Evolutionary conservation across 1,284 basidiomycete species (phyloP).

Genomic region (Rhodotorula sp.): DNA sequence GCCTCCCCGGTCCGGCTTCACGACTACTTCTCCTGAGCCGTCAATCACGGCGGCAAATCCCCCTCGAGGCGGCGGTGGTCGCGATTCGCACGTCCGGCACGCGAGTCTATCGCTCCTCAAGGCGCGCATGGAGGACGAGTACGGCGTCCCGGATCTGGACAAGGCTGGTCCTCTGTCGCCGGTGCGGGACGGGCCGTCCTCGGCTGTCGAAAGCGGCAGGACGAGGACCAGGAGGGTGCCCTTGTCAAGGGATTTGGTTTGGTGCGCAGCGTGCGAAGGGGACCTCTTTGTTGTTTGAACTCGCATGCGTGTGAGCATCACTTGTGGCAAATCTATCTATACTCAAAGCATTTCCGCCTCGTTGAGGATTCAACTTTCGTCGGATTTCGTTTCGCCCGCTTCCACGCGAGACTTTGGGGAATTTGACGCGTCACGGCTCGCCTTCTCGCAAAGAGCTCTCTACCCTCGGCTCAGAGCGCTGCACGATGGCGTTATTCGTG

Average conservation of each 20-base stretch:
- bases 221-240: conserved; percentile 29
- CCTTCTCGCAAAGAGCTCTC: background rate
- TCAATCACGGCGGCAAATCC: background rate
- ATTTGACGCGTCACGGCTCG: conserved; percentile 1
- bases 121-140: conserved; percentile 42
- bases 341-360: background rate
- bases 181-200: background rate
- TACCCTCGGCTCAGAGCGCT: background rate
- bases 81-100: conserved; percentile 34
- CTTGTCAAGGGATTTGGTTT: conserved; percentile 38
- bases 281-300: conserved; percentile 24
- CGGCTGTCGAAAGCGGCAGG: background rate
- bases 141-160: conserved; percentile 28
- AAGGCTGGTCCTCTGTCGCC: background rate
- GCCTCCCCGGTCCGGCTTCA: background rate
- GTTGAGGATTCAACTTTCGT: too few relatives aligned
- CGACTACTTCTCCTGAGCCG: background rate
- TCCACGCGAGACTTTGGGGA: background rate
- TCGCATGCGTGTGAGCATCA: background rate
- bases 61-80: conserved; percentile 9
- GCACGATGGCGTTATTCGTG: conserved; percentile 38
- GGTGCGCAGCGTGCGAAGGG: conserved; percentile 32
- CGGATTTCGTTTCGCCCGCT: background rate
- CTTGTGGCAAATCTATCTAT: background rate
- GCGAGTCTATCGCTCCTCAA: conserved; percentile 39